phyloP scores from a whole-genome alignment of 192 early-diverging fungal species.

The Thamnidium elegans region DNA sequence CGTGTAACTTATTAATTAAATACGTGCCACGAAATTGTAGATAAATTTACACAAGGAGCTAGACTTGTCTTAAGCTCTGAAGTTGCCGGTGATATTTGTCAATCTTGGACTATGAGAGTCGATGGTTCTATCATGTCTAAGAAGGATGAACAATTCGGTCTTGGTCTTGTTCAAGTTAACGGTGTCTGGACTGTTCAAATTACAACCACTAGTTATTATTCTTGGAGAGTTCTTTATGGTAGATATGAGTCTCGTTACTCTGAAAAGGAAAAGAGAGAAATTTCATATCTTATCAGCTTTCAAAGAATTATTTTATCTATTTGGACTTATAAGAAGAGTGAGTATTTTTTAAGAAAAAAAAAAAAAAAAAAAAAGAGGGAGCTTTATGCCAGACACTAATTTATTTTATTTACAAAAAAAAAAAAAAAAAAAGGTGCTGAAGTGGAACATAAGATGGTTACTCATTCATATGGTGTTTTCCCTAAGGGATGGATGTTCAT shows the following conservation, averaged over 20 bases:
- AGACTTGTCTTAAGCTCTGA: conserved; percentile 14
- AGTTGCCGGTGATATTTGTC: conserved; percentile 1
- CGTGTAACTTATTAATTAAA: not conserved
- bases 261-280: conserved; percentile 12
- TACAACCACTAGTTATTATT: conserved; percentile 1
- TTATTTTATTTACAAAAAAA: too few species aligned
- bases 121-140: conserved; percentile 28
- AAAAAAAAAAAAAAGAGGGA: not conserved
- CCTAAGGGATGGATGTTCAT: conserved; percentile 34
- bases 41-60: conserved; percentile 17
- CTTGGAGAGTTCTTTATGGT: conserved; percentile 28
- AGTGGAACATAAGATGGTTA: conserved; percentile 16
- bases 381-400: too few species aligned
- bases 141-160: conserved; percentile 4
- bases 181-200: conserved; percentile 12
- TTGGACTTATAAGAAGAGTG: conserved; percentile 2
- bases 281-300: conserved; percentile 3
- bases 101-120: conserved; percentile 22
- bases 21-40: not conserved
- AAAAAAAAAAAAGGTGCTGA: not conserved
- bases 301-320: conserved; percentile 20
- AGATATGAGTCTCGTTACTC: conserved; percentile 17
- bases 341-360: not conserved
- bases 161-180: conserved; percentile 16
- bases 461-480: conserved; percentile 25